A percentile compares a stretch with the other conserved stretches of the same genome.
These are phyloP conservation scores for Aspergillus sp. DNA, from an alignment of 2,329 filamentous ascomycete species.

Conservation along the genomic window DNA sequence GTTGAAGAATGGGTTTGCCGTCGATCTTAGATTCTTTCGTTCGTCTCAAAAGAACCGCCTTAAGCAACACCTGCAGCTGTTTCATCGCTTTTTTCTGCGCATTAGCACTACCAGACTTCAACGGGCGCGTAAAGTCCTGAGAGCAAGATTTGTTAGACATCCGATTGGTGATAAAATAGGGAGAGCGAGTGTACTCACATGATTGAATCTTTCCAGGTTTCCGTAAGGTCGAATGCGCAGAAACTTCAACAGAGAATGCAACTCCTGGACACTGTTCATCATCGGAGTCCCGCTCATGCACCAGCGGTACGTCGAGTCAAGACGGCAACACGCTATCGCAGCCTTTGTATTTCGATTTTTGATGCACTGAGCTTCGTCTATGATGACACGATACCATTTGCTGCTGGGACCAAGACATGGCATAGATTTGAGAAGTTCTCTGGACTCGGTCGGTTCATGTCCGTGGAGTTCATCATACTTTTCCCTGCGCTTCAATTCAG, in stretches of 20 bases:
- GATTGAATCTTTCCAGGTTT: constrained; percentile 61
- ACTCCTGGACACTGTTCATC: constrained; percentile 81
- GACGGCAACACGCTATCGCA: constrained; percentile 58
- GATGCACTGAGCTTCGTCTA: constrained; percentile 79
- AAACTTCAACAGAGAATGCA: constrained; percentile 76
- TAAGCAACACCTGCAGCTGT: constrained; percentile 71
- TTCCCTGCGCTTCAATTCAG: constrained; percentile 64
- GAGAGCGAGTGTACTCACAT: constrained; percentile 38
- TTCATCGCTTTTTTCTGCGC: constrained; percentile 57
- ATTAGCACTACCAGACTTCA: constrained; percentile 45
- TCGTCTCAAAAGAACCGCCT: constrained; percentile 77
- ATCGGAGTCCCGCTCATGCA: constrained; percentile 81
- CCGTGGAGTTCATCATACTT: constrained; percentile 52
- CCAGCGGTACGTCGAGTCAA: constrained; percentile 65
- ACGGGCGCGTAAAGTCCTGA: constrained; percentile 53
- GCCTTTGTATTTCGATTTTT: constrained; percentile 69
- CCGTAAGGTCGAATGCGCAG: constrained; percentile 74
- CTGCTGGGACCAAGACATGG: constrained; percentile 61
- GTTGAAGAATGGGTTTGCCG: constrained; percentile 70
- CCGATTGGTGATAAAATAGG: neutral
- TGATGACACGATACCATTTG: constrained; percentile 67
- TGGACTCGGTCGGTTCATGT: constrained; percentile 22
- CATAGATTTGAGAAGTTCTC: constrained; percentile 38
- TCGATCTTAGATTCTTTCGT: constrained; percentile 78
- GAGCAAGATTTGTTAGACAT: neutral